Evolutionary conservation across 2,329 filamentous ascomycete species (phyloP).

Genomic region (Metarhizium guizhouense): DNA sequence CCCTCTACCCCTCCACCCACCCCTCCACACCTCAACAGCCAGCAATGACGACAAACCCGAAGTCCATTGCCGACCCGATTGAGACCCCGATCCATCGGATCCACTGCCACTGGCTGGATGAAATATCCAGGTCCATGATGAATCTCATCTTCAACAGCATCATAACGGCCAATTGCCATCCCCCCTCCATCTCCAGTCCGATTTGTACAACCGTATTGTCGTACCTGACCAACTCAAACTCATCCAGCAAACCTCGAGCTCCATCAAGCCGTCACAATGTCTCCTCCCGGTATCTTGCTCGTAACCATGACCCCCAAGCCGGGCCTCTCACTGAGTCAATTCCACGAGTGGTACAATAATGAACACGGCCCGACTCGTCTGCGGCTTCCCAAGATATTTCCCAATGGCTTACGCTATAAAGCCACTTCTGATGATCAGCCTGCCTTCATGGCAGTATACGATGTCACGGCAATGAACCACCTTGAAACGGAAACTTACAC

Average conservation of each 20-base stretch:
- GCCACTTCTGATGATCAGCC: conserved; percentile 55
- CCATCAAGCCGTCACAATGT: conserved; percentile 17
- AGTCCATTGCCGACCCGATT: conserved; percentile 15
- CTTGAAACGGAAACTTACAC: conserved; percentile 65
- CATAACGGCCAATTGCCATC: background rate
- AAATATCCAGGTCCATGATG: background rate
- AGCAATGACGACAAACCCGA: background rate
- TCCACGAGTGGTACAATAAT: conserved; percentile 93
- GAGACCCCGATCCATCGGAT: conserved; percentile 6
- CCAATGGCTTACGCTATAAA: conserved; percentile 71
- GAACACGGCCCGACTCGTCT: conserved; percentile 80
- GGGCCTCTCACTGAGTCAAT: conserved; percentile 56
- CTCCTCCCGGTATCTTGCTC: conserved; percentile 61
- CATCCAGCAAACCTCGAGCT: background rate
- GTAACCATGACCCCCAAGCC: conserved; percentile 78
- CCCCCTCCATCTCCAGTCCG: too few species aligned
- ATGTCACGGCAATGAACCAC: conserved; percentile 65
- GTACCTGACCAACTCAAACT: background rate
- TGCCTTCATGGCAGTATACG: conserved; percentile 72
- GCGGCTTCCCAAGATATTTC: conserved; percentile 62
- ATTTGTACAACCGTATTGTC: too few species aligned
- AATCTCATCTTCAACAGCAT: background rate
- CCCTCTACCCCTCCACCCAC: too few species aligned
- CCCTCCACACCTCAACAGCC: background rate
- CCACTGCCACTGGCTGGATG: background rate